Evolutionary conservation across 148 eudicot species (phyloP).

Genomic region (Dianthus caryophyllus): DNA sequence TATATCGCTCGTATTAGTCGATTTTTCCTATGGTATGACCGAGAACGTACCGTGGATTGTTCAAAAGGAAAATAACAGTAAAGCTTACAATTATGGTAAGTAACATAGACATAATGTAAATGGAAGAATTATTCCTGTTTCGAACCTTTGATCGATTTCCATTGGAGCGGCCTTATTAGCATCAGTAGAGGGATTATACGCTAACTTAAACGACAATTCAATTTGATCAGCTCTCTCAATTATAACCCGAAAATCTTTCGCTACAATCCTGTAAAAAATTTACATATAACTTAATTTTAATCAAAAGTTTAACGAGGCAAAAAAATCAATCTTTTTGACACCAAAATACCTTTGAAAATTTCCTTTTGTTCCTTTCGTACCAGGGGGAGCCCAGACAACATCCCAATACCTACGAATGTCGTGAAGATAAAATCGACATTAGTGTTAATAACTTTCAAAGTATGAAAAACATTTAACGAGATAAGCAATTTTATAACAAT

Average conservation of each 20-base stretch:
- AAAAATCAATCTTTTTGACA: too few relatives aligned
- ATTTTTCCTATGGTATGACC: too few relatives aligned
- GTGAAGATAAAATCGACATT: background rate
- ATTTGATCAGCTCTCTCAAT: constrained; percentile 44
- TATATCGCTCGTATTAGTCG: background rate
- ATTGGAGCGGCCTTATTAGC: constrained; percentile 36
- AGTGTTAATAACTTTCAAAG: too few relatives aligned
- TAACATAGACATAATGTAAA: background rate
- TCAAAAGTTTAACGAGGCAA: too few relatives aligned
- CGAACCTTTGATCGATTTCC: constrained; percentile 68
- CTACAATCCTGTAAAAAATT: constrained; percentile 36
- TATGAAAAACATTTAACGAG: too few relatives aligned
- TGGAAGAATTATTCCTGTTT: background rate
- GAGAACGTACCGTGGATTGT: too few relatives aligned
- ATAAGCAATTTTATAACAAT: too few relatives aligned
- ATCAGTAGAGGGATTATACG: constrained; percentile 35
- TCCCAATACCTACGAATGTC: constrained; percentile 72
- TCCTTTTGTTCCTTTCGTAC: constrained; percentile 35
- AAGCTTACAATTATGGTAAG: too few relatives aligned
- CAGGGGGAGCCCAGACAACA: constrained; percentile 56
- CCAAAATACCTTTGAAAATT: constrained; percentile 36
- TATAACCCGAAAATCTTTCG: constrained; percentile 42
- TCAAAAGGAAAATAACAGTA: too few relatives aligned
- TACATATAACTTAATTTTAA: background rate
- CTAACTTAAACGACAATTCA: constrained; percentile 63